phyloP scores from a whole-genome alignment of 1,284 basidiomycete species.

The Kwoniella shivajii region DNA sequence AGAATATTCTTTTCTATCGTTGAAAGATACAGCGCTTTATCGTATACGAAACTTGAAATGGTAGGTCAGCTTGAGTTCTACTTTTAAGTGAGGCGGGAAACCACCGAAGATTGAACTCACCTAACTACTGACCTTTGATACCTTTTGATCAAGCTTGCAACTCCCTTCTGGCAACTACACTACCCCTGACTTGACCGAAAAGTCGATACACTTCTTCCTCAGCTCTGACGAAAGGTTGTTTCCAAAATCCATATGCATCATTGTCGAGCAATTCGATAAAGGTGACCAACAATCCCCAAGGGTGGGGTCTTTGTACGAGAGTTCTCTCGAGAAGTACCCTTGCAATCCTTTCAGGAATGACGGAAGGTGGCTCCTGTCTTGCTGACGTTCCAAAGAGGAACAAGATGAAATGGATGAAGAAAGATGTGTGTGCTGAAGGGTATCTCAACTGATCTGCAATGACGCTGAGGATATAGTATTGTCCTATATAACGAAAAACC shows the following conservation, averaged over 20 bases:
- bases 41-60: no score
- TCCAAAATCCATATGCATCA: constrained; percentile 53
- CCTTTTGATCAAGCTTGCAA: constrained; percentile 2
- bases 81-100: not conserved
- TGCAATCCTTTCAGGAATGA: constrained; percentile 84
- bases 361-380: constrained; percentile 11
- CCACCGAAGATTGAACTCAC: no score
- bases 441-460: constrained; percentile 92
- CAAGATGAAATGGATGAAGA: constrained; percentile 87
- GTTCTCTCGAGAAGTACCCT: constrained; percentile 91
- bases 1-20: no score
- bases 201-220: constrained; percentile 50
- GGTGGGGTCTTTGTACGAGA: constrained; percentile 90
- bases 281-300: constrained; percentile 93
- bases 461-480: constrained; percentile 88
- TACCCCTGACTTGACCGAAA: constrained; percentile 32
- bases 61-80: no score
- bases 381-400: constrained; percentile 69
- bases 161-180: constrained; percentile 14
- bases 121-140: not conserved
- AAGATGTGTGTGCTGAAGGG: constrained; percentile 94
- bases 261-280: constrained; percentile 73
- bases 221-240: constrained; percentile 50
- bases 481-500: constrained; percentile 61
- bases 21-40: no score